Evolutionary conservation across 176 grass and related monocot species (phyloP).

Genomic region (Carex kokanica): DNA sequence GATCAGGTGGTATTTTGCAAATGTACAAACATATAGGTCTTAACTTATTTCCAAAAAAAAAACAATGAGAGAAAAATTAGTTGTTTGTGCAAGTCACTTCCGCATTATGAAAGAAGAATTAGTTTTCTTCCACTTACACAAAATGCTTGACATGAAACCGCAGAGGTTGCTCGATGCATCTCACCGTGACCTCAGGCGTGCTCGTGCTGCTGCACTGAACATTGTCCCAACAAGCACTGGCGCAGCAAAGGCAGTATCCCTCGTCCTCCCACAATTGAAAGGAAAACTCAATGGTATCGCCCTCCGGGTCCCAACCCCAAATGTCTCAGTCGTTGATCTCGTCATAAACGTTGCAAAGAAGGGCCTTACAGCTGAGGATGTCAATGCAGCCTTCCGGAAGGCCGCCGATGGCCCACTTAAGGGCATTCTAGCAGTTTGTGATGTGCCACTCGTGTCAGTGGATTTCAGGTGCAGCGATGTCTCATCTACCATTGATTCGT

Average conservation of each 20-base stretch:
- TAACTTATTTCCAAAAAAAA: not conserved
- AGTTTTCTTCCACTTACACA: conserved; percentile 1
- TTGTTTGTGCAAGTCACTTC: not conserved
- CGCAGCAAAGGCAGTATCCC: conserved; percentile 81
- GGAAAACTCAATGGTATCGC: conserved; percentile 98
- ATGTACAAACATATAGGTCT: not conserved
- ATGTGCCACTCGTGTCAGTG: conserved; percentile 81
- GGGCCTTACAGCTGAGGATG: conserved; percentile 74
- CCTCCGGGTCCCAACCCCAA: conserved; percentile 94
- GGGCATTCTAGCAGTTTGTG: conserved; percentile 74
- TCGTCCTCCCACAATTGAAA: conserved; percentile 92
- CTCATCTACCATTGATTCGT: conserved; percentile 77
- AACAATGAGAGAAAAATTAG: not conserved
- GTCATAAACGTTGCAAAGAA: conserved; percentile 90
- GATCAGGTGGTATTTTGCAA: not conserved
- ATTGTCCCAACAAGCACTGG: conserved; percentile 96
- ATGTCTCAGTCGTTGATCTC: conserved; percentile 94
- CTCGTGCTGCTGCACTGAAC: conserved; percentile 84
- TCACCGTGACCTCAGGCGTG: conserved; percentile 80
- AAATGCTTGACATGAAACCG: not conserved
- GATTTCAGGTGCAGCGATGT: conserved; percentile 94
- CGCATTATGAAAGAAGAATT: not conserved
- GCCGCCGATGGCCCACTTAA: conserved; percentile 63
- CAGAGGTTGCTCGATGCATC: conserved; percentile 90
- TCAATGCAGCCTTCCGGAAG: conserved; percentile 74